A percentile compares a stretch with the other conserved stretches of the same genome.
Conservation (phyloP, 768 basidiomycete species). For the Mycena capillaripes region DNA sequence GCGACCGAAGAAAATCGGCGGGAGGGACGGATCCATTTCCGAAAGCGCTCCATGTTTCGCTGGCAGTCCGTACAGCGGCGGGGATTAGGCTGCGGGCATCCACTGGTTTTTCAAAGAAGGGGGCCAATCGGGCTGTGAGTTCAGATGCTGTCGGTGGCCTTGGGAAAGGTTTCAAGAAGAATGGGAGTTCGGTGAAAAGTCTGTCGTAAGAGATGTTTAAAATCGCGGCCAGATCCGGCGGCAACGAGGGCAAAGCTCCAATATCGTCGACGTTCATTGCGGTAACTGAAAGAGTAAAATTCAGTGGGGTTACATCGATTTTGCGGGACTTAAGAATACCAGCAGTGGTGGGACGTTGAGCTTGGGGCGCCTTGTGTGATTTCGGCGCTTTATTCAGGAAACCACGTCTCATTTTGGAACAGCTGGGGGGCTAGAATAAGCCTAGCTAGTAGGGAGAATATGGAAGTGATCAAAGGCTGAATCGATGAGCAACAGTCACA, state of each 20-base stretch:
- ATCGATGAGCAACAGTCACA: too few species aligned
- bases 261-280: too few species aligned
- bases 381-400: not conserved
- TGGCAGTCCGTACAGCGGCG: not conserved
- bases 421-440: too few species aligned
- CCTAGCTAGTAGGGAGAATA: too few species aligned
- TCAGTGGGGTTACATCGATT: not conserved
- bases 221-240: not conserved
- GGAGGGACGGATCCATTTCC: conserved; percentile 12
- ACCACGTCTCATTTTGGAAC: not conserved
- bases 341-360: too few species aligned
- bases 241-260: not conserved
- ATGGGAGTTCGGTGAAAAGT: not conserved
- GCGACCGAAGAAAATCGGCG: conserved; percentile 15
- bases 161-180: not conserved
- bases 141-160: conserved; percentile 6
- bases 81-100: not conserved
- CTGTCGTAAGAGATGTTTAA: conserved; percentile 3
- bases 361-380: too few species aligned
- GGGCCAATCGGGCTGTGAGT: not conserved
- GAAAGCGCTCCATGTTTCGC: conserved; percentile 7
- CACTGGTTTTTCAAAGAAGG: not conserved
- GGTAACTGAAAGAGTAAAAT: not conserved
- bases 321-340: too few species aligned
- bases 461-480: too few species aligned